These are phyloP conservation scores for Venturia carpophila DNA, from an alignment of 2,329 filamentous ascomycete species.

Conservation along the genomic window DNA sequence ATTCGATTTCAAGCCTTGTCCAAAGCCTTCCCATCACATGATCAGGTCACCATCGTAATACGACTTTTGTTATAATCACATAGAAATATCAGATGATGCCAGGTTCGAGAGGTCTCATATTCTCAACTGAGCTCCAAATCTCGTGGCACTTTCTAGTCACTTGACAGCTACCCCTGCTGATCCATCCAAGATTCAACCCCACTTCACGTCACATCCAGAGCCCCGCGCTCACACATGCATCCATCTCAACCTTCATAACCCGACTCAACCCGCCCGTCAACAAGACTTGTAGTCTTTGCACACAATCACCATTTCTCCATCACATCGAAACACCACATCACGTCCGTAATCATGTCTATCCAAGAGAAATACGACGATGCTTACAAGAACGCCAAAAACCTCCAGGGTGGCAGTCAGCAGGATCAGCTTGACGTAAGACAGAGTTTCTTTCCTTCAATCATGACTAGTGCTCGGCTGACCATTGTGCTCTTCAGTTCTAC, in stretches of 20 bases:
- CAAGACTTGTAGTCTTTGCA: background rate
- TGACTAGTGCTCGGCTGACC: background rate
- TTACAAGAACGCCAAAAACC: constrained; percentile 16
- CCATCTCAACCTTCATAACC: background rate
- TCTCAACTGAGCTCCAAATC: background rate
- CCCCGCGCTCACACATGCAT: background rate
- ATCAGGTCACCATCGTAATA: background rate
- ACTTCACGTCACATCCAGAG: background rate
- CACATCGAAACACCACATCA: background rate
- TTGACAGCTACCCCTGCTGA: constrained; percentile 5
- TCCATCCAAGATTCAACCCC: background rate
- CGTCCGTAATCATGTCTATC: background rate
- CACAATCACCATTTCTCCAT: background rate
- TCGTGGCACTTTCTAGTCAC: background rate
- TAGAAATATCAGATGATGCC: background rate
- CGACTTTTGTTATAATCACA: background rate
- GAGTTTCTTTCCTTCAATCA: background rate
- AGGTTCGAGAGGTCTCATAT: background rate
- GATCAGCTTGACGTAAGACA: constrained; percentile 10
- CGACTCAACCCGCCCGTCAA: constrained; percentile 7
- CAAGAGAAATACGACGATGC: constrained; percentile 14
- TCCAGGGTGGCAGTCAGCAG: constrained; percentile 1
- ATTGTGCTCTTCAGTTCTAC: constrained; percentile 39
- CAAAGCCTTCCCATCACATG: constrained; percentile 3
- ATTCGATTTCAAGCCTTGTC: background rate